phyloP scores from a whole-genome alignment of 192 early-diverging fungal genomes.

The Gaertneriomyces sp. region DNA sequence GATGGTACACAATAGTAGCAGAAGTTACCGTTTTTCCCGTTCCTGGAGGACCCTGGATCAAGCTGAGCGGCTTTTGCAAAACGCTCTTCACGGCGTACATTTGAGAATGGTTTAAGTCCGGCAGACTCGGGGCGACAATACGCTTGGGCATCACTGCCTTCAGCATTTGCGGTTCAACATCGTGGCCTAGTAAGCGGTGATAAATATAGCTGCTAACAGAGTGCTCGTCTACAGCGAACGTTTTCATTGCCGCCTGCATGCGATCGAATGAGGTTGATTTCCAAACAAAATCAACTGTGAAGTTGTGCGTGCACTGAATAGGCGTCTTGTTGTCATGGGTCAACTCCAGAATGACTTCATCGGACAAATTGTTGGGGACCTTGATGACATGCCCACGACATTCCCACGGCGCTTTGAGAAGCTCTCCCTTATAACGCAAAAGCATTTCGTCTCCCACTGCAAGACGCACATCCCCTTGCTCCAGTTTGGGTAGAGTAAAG shows the following conservation, averaged over 20 bases:
- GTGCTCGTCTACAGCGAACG: conserved; percentile 92
- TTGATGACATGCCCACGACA: conserved; percentile 90
- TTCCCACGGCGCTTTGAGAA: conserved; percentile 76
- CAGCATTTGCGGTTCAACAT: conserved; percentile 83
- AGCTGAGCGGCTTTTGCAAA: conserved; percentile 83
- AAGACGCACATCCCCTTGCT: conserved; percentile 82
- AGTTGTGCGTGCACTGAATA: conserved; percentile 78
- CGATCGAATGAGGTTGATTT: conserved; percentile 94
- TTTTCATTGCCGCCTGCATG: conserved; percentile 95
- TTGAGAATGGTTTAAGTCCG: conserved; percentile 96
- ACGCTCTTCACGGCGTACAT: conserved; percentile 91
- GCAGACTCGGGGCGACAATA: conserved; percentile 88
- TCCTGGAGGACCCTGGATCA: conserved; percentile 96
- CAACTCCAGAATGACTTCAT: conserved; percentile 95
- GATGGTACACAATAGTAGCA: conserved; percentile 95
- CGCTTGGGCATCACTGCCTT: conserved; percentile 77
- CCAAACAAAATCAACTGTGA: conserved; percentile 97
- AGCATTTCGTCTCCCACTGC: conserved; percentile 93
- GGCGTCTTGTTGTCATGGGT: conserved; percentile 62
- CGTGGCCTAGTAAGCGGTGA: conserved; percentile 90
- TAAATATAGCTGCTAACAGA: conserved; percentile 95
- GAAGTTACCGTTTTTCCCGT: conserved; percentile 99
- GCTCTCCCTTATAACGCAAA: conserved; percentile 80
- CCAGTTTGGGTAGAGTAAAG: conserved; percentile 90
- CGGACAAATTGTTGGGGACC: conserved; percentile 87